Conservation (phyloP, 768 basidiomycete species). For the Mrakia blollopis region DNA sequence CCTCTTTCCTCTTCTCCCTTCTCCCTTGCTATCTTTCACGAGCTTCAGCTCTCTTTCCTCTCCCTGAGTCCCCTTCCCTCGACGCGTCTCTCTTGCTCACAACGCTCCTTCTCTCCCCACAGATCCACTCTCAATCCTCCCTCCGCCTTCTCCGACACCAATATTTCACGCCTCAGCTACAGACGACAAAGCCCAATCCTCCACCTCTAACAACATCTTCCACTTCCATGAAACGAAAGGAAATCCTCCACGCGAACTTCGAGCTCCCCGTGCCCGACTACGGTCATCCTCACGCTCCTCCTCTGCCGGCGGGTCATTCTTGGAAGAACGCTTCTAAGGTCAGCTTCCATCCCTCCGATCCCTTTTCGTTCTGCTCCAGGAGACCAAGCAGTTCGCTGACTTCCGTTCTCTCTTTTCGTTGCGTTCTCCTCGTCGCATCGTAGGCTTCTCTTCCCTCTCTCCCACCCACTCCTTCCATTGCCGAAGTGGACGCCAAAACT, state of each 20-base stretch:
- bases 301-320: neutral
- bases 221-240: neutral
- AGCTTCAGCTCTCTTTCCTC: neutral
- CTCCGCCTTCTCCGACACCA: constrained; percentile 5
- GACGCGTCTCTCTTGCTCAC: neutral
- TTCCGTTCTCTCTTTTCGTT: neutral
- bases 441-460: neutral
- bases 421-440: neutral
- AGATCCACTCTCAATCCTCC: neutral
- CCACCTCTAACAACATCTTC: constrained; percentile 5
- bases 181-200: constrained; percentile 2
- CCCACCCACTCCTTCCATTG: neutral
- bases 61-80: neutral
- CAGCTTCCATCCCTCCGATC: neutral
- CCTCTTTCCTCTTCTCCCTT: neutral
- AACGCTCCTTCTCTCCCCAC: neutral
- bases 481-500: constrained; percentile 20
- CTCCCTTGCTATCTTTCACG: neutral
- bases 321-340: constrained; percentile 1
- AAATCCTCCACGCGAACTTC: neutral
- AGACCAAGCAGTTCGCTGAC: too few species aligned
- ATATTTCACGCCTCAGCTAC: neutral
- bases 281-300: constrained; percentile 15
- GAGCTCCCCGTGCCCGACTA: neutral
- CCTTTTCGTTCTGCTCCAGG: neutral